Conservation (phyloP, 169 alveolate species). For the Cryptosporidium xiaoi region DNA sequence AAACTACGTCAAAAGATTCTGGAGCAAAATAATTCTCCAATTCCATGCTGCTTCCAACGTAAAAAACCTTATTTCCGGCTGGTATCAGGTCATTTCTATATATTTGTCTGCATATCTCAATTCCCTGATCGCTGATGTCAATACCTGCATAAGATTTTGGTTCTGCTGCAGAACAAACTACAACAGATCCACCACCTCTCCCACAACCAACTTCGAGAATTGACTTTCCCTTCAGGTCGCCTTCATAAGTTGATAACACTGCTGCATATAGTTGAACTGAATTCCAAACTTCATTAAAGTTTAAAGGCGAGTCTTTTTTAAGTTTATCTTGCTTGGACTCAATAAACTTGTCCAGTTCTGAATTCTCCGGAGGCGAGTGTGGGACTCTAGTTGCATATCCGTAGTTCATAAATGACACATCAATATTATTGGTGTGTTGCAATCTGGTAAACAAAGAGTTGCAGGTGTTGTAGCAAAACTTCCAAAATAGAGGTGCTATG, state of each 20-base stretch:
- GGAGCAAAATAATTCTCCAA: slow-evolving; percentile 72
- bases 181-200: slow-evolving; percentile 73
- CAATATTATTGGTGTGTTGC: slow-evolving; percentile 49
- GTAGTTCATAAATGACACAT: slow-evolving; percentile 71
- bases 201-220: slow-evolving; percentile 70
- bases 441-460: slow-evolving; percentile 53
- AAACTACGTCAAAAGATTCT: slow-evolving; percentile 46
- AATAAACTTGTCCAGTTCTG: slow-evolving; percentile 50
- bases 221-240: slow-evolving; percentile 47
- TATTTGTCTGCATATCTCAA: slow-evolving; percentile 63
- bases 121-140: slow-evolving; percentile 71
- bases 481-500: slow-evolving; percentile 66
- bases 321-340: slow-evolving; percentile 55
- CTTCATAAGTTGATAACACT: slow-evolving; percentile 64
- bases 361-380: slow-evolving; percentile 63
- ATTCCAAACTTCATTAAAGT: slow-evolving; percentile 66
- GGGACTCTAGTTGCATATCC: slow-evolving; percentile 68
- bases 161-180: slow-evolving; percentile 67
- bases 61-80: slow-evolving; percentile 67
- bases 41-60: slow-evolving; percentile 73
- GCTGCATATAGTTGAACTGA: slow-evolving; percentile 68
- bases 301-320: slow-evolving; percentile 61
- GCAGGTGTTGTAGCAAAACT: slow-evolving; percentile 63
- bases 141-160: slow-evolving; percentile 73
- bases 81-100: slow-evolving; percentile 54